These are phyloP conservation scores for Leccinellum luteum DNA, from an alignment of 768 basidiomycete species.

Conservation along the genomic window DNA sequence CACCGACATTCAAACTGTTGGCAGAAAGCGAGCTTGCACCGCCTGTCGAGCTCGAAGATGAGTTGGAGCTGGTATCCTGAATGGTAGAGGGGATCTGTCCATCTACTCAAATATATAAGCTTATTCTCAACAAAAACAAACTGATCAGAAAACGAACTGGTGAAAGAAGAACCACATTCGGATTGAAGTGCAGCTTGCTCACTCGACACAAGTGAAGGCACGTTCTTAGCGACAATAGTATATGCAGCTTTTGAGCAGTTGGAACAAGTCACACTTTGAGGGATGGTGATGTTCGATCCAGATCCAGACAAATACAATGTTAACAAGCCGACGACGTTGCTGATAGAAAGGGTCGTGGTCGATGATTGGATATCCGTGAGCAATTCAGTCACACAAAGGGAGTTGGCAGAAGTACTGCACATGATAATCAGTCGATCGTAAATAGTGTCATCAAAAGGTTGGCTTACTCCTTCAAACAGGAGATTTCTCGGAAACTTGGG, in stretches of 20 bases:
- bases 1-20: constrained; percentile 22
- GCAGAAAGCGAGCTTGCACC: constrained; percentile 22
- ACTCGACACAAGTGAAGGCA: constrained; percentile 35
- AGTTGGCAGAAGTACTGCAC: constrained; percentile 34
- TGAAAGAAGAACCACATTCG: constrained; percentile 51
- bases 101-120: constrained; percentile 21
- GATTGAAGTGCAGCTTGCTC: constrained; percentile 29
- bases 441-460: not conserved
- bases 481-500: constrained; percentile 51
- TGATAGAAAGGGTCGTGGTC: constrained; percentile 21
- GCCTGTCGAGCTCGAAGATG: constrained; percentile 18
- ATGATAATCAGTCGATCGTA: not conserved
- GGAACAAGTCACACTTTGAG: constrained; percentile 48
- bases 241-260: constrained; percentile 53
- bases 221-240: constrained; percentile 37
- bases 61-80: constrained; percentile 22
- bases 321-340: constrained; percentile 16
- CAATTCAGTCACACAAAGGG: constrained; percentile 57
- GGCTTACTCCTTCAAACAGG: constrained; percentile 67
- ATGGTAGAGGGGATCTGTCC: constrained; percentile 31
- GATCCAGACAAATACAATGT: constrained; percentile 6
- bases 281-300: constrained; percentile 4
- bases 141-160: constrained; percentile 37
- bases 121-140: not conserved
- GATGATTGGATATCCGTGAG: constrained; percentile 49